phyloP scores from a whole-genome alignment of 345 rosid genomes.

The Viola odorata region DNA sequence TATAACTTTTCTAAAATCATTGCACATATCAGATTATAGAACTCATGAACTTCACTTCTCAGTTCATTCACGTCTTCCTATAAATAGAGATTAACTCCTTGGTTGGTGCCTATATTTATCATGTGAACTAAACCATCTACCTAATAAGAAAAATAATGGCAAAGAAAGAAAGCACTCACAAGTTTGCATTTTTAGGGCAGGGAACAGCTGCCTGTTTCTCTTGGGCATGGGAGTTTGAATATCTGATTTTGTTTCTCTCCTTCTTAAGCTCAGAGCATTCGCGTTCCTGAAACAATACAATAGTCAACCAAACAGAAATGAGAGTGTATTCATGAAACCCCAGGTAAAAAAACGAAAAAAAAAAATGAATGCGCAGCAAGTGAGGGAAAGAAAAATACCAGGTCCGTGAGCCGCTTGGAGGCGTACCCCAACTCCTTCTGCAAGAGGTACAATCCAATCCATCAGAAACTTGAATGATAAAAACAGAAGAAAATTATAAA shows the following conservation, averaged over 20 bases:
- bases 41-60: too few species aligned
- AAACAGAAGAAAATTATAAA: neutral
- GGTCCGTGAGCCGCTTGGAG: conserved; percentile 38
- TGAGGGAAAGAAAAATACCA: conserved; percentile 16
- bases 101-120: too few species aligned
- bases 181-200: conserved; percentile 15
- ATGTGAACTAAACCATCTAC: neutral
- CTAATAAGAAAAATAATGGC: neutral
- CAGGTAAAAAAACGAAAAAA: neutral
- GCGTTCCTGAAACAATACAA: conserved; percentile 44
- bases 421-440: conserved; percentile 64
- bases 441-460: conserved; percentile 7
- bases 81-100: too few species aligned
- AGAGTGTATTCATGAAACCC: neutral
- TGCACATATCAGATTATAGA: too few species aligned
- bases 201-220: conserved; percentile 15
- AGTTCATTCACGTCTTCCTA: too few species aligned
- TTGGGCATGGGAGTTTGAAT: conserved; percentile 15
- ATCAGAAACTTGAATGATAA: neutral
- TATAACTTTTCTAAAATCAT: too few species aligned
- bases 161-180: conserved; percentile 24
- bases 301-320: neutral
- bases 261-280: conserved; percentile 53
- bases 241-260: conserved; percentile 31
- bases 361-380: neutral